A percentile compares a stretch with the other conserved stretches of the same genome.
Conservation (phyloP, 2,329 filamentous ascomycete species). For the Diaporthe longicolla region DNA sequence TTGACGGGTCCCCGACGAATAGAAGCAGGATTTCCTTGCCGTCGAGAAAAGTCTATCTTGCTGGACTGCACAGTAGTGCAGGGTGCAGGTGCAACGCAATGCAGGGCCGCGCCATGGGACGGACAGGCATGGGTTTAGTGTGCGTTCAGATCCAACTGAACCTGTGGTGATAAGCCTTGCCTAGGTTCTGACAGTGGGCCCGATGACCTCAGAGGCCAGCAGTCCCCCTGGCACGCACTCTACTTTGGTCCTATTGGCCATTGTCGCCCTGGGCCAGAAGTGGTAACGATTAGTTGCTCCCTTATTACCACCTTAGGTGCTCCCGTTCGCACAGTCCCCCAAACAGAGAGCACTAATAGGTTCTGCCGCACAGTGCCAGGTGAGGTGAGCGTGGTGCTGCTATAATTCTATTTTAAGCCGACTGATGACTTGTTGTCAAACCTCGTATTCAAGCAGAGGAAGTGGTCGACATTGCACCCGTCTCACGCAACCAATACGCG, state of each 20-base stretch:
- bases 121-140: conserved; percentile 1
- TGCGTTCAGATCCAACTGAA: conserved; percentile 11
- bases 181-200: conserved; percentile 19
- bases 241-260: background rate
- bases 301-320: no score
- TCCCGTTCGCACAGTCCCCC: background rate
- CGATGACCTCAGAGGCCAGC: conserved; percentile 33
- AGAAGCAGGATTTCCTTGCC: conserved; percentile 14
- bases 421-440: conserved; percentile 18
- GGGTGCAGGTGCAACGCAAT: background rate
- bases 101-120: conserved; percentile 17
- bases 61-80: background rate
- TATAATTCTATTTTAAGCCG: conserved; percentile 30
- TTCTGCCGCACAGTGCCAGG: background rate
- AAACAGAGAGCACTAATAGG: background rate
- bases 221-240: conserved; percentile 13
- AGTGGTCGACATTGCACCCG: conserved; percentile 13
- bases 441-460: conserved; percentile 21
- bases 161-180: conserved; percentile 28
- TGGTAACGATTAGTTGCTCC: conserved; percentile 14
- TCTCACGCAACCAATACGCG: conserved; percentile 7
- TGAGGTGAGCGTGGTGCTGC: conserved; percentile 8
- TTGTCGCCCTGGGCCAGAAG: conserved; percentile 1
- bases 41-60: conserved; percentile 19
- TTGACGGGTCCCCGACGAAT: background rate